Conservation (phyloP, 106 monocot species). For the Phalaenopsis aphrodite region DNA sequence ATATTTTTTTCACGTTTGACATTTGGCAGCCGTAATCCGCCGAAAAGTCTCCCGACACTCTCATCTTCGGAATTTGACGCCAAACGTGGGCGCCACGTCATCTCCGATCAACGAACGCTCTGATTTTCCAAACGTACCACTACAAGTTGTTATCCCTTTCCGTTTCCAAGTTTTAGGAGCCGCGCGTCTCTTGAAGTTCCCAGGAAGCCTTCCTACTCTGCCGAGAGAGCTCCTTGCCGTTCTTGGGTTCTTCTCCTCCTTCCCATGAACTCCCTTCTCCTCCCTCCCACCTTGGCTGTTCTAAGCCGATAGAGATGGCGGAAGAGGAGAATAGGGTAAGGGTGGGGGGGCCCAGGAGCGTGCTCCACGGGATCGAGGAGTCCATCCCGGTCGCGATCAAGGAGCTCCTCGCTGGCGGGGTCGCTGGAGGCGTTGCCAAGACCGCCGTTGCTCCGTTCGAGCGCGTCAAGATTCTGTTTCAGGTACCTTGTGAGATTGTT, state of each 20-base stretch:
- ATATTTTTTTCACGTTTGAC: no score
- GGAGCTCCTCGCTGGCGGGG: constrained; percentile 80
- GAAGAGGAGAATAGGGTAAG: background rate
- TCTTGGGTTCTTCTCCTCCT: background rate
- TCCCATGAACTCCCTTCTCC: background rate
- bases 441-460: constrained; percentile 92
- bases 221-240: background rate
- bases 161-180: background rate
- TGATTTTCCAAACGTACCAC: no score
- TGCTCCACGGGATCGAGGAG: constrained; percentile 17
- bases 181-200: background rate
- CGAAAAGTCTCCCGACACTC: no score
- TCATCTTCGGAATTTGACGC: no score
- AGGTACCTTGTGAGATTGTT: background rate
- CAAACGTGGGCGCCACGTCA: no score
- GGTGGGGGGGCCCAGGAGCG: constrained; percentile 10
- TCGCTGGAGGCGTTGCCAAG: constrained; percentile 89
- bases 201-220: background rate
- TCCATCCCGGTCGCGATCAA: constrained; percentile 55
- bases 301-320: background rate
- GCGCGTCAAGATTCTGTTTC: constrained; percentile 83
- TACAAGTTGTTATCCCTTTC: no score
- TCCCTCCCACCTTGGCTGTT: background rate
- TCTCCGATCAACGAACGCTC: no score
- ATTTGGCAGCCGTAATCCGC: no score